Evolutionary conservation across 2,329 filamentous ascomycete species (phyloP).

Genomic region (Talaromyces sp.): DNA sequence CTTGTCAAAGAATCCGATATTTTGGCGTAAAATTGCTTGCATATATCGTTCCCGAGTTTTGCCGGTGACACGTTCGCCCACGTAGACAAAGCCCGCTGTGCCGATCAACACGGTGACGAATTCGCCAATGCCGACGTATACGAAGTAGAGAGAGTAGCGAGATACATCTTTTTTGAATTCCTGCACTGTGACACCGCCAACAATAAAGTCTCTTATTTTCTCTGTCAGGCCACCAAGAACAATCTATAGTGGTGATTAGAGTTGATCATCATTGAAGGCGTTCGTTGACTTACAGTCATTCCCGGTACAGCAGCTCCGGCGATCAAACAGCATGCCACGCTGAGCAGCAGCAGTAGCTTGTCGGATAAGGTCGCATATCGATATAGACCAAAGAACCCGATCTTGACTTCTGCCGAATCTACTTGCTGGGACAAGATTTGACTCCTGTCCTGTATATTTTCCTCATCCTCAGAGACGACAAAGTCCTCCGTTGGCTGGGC

Average conservation of each 20-base stretch:
- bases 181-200: not conserved
- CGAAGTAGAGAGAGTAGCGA: not conserved
- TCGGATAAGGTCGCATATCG: not conserved
- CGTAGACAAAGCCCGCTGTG: not conserved
- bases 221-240: not conserved
- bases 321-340: not conserved
- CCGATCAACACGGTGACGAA: not conserved
- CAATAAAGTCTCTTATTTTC: not conserved
- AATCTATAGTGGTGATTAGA: not conserved
- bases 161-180: not conserved
- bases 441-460: not conserved
- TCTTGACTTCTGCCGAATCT: not conserved
- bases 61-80: not conserved
- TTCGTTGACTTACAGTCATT: not conserved
- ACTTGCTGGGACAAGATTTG: not conserved
- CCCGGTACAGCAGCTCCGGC: not conserved
- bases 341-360: not conserved
- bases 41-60: not conserved
- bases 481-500: not conserved
- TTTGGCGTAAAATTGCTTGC: constrained; percentile 49
- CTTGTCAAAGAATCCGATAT: constrained; percentile 47
- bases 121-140: not conserved
- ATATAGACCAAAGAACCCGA: not conserved
- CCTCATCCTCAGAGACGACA: not conserved
- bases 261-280: not conserved